These are phyloP conservation scores for Penicillium nucicola DNA, from an alignment of 495 filamentous ascomycete species.

Conservation along the genomic window DNA sequence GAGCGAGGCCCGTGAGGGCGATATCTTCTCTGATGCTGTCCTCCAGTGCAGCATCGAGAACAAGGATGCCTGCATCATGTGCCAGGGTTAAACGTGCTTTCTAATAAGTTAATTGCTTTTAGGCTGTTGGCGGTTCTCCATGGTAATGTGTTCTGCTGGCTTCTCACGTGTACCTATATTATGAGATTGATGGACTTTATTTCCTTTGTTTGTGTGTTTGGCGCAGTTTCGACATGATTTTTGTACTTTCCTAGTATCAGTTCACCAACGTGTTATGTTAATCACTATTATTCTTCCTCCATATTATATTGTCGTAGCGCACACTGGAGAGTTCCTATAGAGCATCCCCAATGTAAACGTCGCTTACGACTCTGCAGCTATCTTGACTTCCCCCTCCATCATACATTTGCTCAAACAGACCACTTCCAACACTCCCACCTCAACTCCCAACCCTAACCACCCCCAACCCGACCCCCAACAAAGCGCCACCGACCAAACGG, in stretches of 20 bases:
- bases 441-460: too few relatives aligned
- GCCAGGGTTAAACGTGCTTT: slow-evolving; percentile 60
- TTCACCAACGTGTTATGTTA: slow-evolving; percentile 1
- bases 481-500: too few relatives aligned
- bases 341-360: too few relatives aligned
- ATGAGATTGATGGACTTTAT: slow-evolving; percentile 39
- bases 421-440: too few relatives aligned
- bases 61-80: slow-evolving; percentile 86
- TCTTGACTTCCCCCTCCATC: too few relatives aligned
- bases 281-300: background rate
- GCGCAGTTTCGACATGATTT: slow-evolving; percentile 9
- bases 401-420: too few relatives aligned
- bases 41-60: slow-evolving; percentile 94
- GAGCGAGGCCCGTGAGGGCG: slow-evolving; percentile 33
- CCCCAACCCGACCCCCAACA: too few relatives aligned
- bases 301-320: too few relatives aligned
- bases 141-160: slow-evolving; percentile 11
- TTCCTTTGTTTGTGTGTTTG: slow-evolving; percentile 12
- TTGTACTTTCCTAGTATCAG: slow-evolving; percentile 10
- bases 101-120: slow-evolving; percentile 4
- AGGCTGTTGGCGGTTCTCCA: slow-evolving; percentile 17
- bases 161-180: slow-evolving; percentile 34
- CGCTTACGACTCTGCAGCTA: too few relatives aligned
- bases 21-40: slow-evolving; percentile 92
- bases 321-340: too few relatives aligned